Conservation (phyloP, 352 stramenopile genomes). For the Phytophthora uliginosa region DNA sequence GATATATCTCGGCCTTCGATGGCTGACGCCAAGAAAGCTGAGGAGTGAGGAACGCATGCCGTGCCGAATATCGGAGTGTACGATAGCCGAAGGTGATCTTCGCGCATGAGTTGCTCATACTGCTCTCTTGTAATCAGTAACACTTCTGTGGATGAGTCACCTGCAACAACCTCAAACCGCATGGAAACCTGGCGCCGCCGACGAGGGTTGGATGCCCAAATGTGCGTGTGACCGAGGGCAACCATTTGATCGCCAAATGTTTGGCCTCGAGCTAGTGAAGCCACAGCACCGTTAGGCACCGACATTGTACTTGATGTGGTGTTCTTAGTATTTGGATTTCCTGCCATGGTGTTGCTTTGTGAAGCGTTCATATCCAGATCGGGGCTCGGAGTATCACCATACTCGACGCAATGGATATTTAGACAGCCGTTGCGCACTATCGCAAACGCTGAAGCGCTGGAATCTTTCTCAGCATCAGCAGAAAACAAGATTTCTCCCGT, state of each 20-base stretch:
- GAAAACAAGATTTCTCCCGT: slow-evolving; percentile 31
- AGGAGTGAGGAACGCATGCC: background rate
- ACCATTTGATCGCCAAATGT: slow-evolving; percentile 67
- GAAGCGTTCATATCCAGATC: background rate
- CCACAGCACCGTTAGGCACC: slow-evolving; percentile 28
- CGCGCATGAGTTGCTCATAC: slow-evolving; percentile 43
- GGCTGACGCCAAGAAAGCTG: background rate
- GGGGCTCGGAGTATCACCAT: background rate
- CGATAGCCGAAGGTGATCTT: slow-evolving; percentile 53
- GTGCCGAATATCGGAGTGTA: slow-evolving; percentile 43
- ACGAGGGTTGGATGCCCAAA: slow-evolving; percentile 28
- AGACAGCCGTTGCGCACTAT: slow-evolving; percentile 53
- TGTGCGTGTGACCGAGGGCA: slow-evolving; percentile 48
- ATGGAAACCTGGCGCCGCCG: slow-evolving; percentile 15
- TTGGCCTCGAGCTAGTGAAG: slow-evolving; percentile 48
- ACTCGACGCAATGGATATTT: slow-evolving; percentile 58
- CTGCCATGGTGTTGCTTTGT: background rate
- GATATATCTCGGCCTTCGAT: slow-evolving; percentile 35
- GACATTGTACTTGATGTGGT: background rate
- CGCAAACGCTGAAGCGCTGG: slow-evolving; percentile 30
- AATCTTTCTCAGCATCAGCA: slow-evolving; percentile 5
- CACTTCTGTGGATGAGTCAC: slow-evolving; percentile 57
- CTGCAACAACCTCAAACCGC: slow-evolving; percentile 45
- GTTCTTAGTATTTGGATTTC: background rate
- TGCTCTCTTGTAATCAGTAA: slow-evolving; percentile 49